Evolutionary conservation across 1,139 yeast genomes (phyloP), one percentile per base, ranked within the genome.

Genomic region (Magnusiomyces tetraspermus): DNA sequence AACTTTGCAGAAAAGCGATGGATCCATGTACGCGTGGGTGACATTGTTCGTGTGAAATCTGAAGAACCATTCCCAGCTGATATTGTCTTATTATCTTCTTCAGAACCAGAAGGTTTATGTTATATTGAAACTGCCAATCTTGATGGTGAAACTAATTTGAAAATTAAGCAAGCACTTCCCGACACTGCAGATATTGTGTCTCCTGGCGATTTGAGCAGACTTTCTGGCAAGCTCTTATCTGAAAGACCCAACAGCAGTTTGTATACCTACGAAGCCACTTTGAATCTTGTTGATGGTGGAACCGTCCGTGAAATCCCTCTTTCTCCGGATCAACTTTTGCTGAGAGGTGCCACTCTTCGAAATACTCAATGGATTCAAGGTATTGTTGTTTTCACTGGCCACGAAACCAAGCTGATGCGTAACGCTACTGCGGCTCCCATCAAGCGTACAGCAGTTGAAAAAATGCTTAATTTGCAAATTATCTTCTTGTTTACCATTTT

Each of bases 361-460:
- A 94, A 94, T 63, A 94, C 98, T 0, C 88, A 83, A 49, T 94
- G 97, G 97, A 80, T 94, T 47, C 89, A 88, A 62, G 98, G 98
- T 30, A 76, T 89, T 47, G 97, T 87, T 1, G 80, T 92, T 1
- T 94, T 92, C 66, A 94, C 99, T 0, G 99, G 98, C 28, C 98
- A 94, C 67, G 98, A 94, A 70, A 92, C 99, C 0, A 94, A 94
- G 65, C 76, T 94, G 59, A 92, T 94, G 98, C 80, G 98, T 65
- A 94, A 94, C 71, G 98, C 99, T 15, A 90, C 97, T 1, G 97
- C 98, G 2, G 84, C 99, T 1, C 98, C 98, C 3, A 94, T 94
- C 62, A 94, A 94, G 66, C 78, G 95, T 63, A 94, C 98, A 1
- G 96, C 96, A 28, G 97, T 94, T 15, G 99, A 94, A 72, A 80